These are phyloP conservation scores for Edaphochlamys debaryana DNA, from an alignment of 139 green algal genomes.

Conservation along the genomic window DNA sequence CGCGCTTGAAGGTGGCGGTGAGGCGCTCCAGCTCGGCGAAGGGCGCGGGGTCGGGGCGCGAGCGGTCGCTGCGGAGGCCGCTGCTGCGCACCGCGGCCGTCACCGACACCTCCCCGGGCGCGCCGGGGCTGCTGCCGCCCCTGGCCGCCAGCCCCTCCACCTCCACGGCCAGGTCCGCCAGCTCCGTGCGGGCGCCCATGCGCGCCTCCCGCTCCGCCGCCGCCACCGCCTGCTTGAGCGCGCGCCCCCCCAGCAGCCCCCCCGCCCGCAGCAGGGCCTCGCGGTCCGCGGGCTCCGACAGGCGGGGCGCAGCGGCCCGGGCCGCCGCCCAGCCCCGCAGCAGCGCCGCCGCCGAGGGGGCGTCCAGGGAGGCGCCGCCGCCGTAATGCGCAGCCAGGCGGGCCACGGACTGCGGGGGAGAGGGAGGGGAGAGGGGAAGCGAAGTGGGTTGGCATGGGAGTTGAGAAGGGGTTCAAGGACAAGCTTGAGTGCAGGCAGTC, in stretches of 20 bases:
- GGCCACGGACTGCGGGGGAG: not conserved
- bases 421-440: too few species aligned
- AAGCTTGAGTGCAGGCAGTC: too few species aligned
- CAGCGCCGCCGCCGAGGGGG: slow-evolving; percentile 10
- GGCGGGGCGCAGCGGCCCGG: slow-evolving; percentile 3
- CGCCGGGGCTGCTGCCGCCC: not conserved
- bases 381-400: slow-evolving; percentile 9
- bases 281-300: slow-evolving; percentile 10
- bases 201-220: slow-evolving; percentile 13
- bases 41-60: too few species aligned
- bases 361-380: not conserved
- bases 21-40: not conserved
- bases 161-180: slow-evolving; percentile 7
- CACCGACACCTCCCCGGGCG: not conserved
- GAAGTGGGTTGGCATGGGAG: too few species aligned
- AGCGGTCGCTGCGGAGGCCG: not conserved
- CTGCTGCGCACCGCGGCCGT: not conserved
- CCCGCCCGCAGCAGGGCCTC: slow-evolving; percentile 2
- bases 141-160: slow-evolving; percentile 1
- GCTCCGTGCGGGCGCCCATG: not conserved
- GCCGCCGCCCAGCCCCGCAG: slow-evolving; percentile 37
- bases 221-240: not conserved
- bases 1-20: not conserved
- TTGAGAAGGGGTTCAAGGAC: too few species aligned
- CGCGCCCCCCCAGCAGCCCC: not conserved